These are phyloP conservation scores for Aspergillus udagawae DNA, from an alignment of 2,329 filamentous ascomycete genomes.

Conservation along the genomic window DNA sequence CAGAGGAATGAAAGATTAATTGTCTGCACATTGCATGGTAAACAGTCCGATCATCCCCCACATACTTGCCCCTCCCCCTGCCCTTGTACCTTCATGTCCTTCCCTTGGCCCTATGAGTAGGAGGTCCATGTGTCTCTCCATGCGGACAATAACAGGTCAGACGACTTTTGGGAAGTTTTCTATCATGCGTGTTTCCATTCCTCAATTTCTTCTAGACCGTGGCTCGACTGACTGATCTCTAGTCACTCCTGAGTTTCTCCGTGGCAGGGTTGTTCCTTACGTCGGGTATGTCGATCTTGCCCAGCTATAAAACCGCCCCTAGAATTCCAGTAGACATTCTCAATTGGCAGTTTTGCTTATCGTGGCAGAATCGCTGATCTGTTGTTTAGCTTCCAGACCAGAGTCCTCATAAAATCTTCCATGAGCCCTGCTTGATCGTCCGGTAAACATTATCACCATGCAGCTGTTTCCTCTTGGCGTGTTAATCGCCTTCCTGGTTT, in stretches of 20 bases:
- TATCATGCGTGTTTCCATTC: slow-evolving; percentile 9
- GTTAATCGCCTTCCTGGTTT: slow-evolving; percentile 21
- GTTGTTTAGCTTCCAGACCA: slow-evolving; percentile 5
- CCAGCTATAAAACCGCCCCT: slow-evolving; percentile 24
- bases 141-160: slow-evolving; percentile 16
- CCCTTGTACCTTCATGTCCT: slow-evolving; percentile 1
- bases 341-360: slow-evolving; percentile 4
- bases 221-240: slow-evolving; percentile 2
- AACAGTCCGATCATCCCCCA: background rate
- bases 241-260: slow-evolving; percentile 1
- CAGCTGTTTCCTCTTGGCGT: slow-evolving; percentile 23
- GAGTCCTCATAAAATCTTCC: slow-evolving; percentile 4
- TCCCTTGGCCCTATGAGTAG: background rate
- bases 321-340: slow-evolving; percentile 28
- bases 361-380: background rate
- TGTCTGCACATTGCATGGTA: background rate
- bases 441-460: slow-evolving; percentile 21
- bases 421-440: slow-evolving; percentile 18
- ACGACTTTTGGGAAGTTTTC: slow-evolving; percentile 9
- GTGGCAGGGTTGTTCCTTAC: slow-evolving; percentile 6
- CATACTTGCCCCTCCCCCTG: background rate
- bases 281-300: slow-evolving; percentile 17
- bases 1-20: background rate
- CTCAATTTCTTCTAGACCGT: slow-evolving; percentile 4
- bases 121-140: slow-evolving; percentile 7